Percentiles rank a stretch among this genome's conserved stretches.
Conservation (phyloP, 306 rosid species). For the Hippophae rhamnoides region DNA sequence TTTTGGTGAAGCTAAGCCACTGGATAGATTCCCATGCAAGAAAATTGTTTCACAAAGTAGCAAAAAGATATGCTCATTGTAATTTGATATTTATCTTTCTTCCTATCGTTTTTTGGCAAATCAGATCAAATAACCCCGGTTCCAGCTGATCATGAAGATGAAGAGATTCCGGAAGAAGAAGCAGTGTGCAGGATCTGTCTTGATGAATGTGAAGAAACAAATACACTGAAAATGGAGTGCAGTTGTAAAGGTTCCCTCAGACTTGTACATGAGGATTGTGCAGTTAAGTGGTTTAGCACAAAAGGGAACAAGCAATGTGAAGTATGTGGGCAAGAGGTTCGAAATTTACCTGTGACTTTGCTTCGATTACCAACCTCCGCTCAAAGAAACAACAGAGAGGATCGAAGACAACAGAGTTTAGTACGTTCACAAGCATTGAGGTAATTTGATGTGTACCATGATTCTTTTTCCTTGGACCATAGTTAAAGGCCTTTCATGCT, state of each 20-base stretch:
- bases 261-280: slow-evolving; percentile 81
- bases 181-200: slow-evolving; percentile 93
- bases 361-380: slow-evolving; percentile 58
- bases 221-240: slow-evolving; percentile 96
- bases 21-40: not conserved
- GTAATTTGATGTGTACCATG: slow-evolving; percentile 23
- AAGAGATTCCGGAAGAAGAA: slow-evolving; percentile 99
- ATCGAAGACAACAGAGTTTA: slow-evolving; percentile 32
- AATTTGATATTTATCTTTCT: not conserved
- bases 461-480: not conserved
- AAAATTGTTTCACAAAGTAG: not conserved
- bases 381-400: slow-evolving; percentile 39
- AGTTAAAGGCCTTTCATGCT: too few species aligned
- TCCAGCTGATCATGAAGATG: slow-evolving; percentile 53
- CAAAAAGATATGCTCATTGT: not conserved
- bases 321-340: slow-evolving; percentile 75
- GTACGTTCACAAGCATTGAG: slow-evolving; percentile 49
- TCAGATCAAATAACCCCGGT: slow-evolving; percentile 70
- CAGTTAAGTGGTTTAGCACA: slow-evolving; percentile 72
- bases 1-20: too few species aligned
- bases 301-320: slow-evolving; percentile 87
- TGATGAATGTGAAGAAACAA: slow-evolving; percentile 72
- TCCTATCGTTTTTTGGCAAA: slow-evolving; percentile 3
- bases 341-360: slow-evolving; percentile 86
- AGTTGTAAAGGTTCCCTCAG: slow-evolving; percentile 90